These are phyloP conservation scores for Dendrobium officinale DNA, from an alignment of 106 monocot species.

Conservation along the genomic window DNA sequence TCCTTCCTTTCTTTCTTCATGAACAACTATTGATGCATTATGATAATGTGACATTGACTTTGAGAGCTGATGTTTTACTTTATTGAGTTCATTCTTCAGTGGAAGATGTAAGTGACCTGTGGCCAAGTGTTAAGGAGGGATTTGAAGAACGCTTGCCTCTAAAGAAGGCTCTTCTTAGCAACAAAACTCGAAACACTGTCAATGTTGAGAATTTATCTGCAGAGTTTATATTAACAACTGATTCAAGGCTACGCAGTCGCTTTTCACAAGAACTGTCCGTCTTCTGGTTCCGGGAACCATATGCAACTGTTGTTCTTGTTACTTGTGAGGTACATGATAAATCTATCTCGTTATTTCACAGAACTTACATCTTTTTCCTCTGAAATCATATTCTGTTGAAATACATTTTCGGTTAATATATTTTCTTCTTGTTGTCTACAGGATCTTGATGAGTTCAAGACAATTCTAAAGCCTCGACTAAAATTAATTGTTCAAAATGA, in stretches of 20 bases:
- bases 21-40: background rate
- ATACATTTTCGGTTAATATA: background rate
- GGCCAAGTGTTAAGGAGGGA: slow-evolving; percentile 79
- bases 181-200: slow-evolving; percentile 81
- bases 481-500: slow-evolving; percentile 98
- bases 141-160: slow-evolving; percentile 75
- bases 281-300: slow-evolving; percentile 97
- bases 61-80: background rate
- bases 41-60: background rate
- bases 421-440: slow-evolving; percentile 17
- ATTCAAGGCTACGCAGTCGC: slow-evolving; percentile 86
- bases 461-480: slow-evolving; percentile 86
- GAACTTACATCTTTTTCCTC: background rate
- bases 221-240: slow-evolving; percentile 91
- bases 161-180: slow-evolving; percentile 72
- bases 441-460: slow-evolving; percentile 99
- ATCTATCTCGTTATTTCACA: background rate
- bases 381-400: background rate
- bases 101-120: slow-evolving; percentile 98
- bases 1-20: background rate
- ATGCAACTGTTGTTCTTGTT: slow-evolving; percentile 91
- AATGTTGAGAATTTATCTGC: slow-evolving; percentile 65
- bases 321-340: slow-evolving; percentile 72
- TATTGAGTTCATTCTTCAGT: slow-evolving; percentile 37
- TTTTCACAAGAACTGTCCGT: slow-evolving; percentile 95